Base-by-base conservation (phyloP, 257 asterid species). In the Parsonsia alboflavescens region DNA sequence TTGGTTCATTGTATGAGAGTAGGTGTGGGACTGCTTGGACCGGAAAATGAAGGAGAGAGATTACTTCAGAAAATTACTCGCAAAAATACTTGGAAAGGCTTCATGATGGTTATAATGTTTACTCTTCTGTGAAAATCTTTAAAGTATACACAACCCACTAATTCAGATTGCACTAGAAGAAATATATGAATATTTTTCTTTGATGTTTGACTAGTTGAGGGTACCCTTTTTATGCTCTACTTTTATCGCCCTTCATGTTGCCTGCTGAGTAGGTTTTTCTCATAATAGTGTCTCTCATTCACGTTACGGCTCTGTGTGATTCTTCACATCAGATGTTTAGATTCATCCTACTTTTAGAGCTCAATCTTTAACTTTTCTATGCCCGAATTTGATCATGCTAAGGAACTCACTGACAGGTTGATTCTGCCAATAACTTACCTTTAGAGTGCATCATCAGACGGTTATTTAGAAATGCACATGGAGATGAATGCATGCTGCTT, bases 361-460 rank as follows among this genome's bases (percentile, higher is more conserved):
- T 7, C 33, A 15, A 28, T 49, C 11, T 48, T 46, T 13, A 54
- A 33, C 64, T 69, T 52, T 59, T 58, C 11, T 24, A 44, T 62
- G 53, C 8, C 12, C 22, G 33, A 74, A 22, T 64, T 50, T 57
- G 48, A 52, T 77, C 16, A 49, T 71, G 36, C 76, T 72, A 30
- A 72, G 80, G 73, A 65, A 26, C 65, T 78, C 76, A 61, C 22
- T 75, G 74, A 50, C 94, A 95, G 99, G 92, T 95, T 48, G 99
- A 95, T 83, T 86, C 96, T 48, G 66, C 96, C 76, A 95, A 86
- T 81, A 95, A 92, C 82, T 87, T 83, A 30, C 94, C 98, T 21
- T 77, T 95, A 71, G 99, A 92, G 77, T 95, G 99, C 72, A 85
- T 90, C 84, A 87, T 95, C 81, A 88, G 99, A 80, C 89, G 99